Evolutionary conservation across 306 rosid genomes (phyloP).

Genomic region (Clitoria ternatea): DNA sequence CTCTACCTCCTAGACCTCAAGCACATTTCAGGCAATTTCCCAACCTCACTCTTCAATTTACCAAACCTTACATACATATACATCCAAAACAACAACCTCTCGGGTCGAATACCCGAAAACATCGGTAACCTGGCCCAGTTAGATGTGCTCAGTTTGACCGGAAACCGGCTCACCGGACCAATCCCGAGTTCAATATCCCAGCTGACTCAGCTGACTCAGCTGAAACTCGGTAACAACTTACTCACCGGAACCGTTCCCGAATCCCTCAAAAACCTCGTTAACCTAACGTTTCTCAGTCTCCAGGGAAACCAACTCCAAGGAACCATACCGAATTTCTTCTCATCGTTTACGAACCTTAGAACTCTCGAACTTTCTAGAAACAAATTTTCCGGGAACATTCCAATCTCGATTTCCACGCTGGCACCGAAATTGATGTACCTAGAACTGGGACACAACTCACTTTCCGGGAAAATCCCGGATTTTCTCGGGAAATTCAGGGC

Average conservation of each 20-base stretch:
- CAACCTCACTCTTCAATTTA: conserved; percentile 30
- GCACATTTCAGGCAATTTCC: conserved; percentile 64
- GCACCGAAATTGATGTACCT: conserved; percentile 43
- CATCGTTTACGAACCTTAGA: conserved; percentile 38
- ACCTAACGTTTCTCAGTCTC: conserved; percentile 37
- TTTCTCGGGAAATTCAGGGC: conserved; percentile 72
- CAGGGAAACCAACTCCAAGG: conserved; percentile 58
- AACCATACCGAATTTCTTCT: conserved; percentile 55
- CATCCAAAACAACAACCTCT: conserved; percentile 57
- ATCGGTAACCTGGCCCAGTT: conserved; percentile 45
- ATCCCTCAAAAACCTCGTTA: conserved; percentile 38
- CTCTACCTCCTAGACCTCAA: conserved; percentile 53
- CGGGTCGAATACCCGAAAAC: conserved; percentile 55
- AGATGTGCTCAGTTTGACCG: conserved; percentile 30
- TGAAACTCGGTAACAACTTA: conserved; percentile 62
- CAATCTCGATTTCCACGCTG: conserved; percentile 52
- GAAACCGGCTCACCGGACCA: conserved; percentile 59
- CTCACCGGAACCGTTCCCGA: conserved; percentile 51
- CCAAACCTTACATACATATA: conserved; percentile 46
- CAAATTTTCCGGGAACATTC: conserved; percentile 59
- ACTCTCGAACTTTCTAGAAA: conserved; percentile 48
- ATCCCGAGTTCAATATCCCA: conserved; percentile 61
- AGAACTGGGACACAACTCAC: conserved; percentile 55
- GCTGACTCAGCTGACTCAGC: conserved; percentile 58
- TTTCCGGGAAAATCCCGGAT: conserved; percentile 65